Evolutionary conservation across 495 filamentous ascomycete genomes (phyloP).

Genomic region (Filosporella fistucella): DNA sequence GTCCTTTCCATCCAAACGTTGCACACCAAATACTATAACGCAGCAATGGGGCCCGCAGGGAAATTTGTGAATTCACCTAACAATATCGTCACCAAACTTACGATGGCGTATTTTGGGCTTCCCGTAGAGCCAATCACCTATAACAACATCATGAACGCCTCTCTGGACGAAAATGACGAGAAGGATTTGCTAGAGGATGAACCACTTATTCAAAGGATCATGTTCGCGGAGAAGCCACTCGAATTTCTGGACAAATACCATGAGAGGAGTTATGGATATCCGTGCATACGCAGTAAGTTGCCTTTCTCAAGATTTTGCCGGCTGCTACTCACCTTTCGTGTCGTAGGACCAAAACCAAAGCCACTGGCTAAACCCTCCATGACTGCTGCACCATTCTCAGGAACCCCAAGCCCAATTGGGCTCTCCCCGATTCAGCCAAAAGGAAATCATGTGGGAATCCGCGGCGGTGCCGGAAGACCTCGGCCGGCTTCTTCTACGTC

Average conservation of each 20-base stretch:
- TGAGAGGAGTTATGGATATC: conserved; percentile 19
- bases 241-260: conserved; percentile 24
- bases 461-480: not conserved
- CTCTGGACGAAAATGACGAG: conserved; percentile 3
- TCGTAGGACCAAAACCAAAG: not conserved
- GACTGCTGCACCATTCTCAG: not conserved
- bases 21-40: conserved; percentile 12
- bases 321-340: not conserved
- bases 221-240: conserved; percentile 21
- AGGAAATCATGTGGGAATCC: not conserved
- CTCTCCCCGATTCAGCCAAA: not conserved
- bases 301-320: not conserved
- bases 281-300: conserved; percentile 22
- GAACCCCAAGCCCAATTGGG: not conserved
- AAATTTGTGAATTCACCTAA: conserved; percentile 1
- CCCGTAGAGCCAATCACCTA: conserved; percentile 17
- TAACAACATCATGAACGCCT: conserved; percentile 14
- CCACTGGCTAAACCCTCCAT: no score
- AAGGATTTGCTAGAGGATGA: conserved; percentile 4
- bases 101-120: conserved; percentile 24
- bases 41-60: not conserved
- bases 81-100: conserved; percentile 21
- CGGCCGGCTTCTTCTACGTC: no score
- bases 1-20: conserved; percentile 12
- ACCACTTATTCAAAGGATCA: conserved; percentile 16